Evolutionary conservation across 768 basidiomycete species (phyloP).

Genomic region (Candolleomyces efflorescens): DNA sequence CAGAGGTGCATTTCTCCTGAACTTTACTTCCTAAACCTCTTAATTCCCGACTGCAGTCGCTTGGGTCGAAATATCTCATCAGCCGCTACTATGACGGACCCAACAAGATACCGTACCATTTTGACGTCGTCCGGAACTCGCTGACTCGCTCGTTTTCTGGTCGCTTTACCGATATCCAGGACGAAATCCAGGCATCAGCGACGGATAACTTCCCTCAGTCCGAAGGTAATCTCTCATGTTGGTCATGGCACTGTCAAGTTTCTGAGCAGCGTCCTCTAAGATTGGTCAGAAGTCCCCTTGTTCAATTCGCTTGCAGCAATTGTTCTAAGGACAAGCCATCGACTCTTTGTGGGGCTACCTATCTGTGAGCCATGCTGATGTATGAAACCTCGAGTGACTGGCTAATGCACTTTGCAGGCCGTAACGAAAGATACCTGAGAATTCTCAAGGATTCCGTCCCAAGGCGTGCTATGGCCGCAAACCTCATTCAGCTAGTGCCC

Average conservation of each 20-base stretch:
- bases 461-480: background rate
- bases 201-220: slow-evolving; percentile 4
- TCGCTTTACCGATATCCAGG: slow-evolving; percentile 6
- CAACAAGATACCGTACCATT: slow-evolving; percentile 1
- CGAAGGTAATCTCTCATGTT: slow-evolving; percentile 16
- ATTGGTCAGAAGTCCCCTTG: background rate
- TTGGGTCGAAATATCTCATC: slow-evolving; percentile 27
- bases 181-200: slow-evolving; percentile 8
- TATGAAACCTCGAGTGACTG: too few species aligned
- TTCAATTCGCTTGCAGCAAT: background rate
- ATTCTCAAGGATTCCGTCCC: background rate
- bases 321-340: slow-evolving; percentile 2
- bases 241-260: background rate
- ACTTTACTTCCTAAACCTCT: background rate
- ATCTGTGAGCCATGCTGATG: background rate
- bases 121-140: background rate
- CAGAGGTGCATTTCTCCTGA: slow-evolving; percentile 16
- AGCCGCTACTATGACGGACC: slow-evolving; percentile 8
- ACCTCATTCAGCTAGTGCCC: background rate
- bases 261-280: background rate
- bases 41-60: slow-evolving; percentile 8
- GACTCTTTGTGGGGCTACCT: slow-evolving; percentile 8
- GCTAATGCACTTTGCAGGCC: background rate
- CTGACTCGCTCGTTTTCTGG: slow-evolving; percentile 5
- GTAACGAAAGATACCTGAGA: background rate